Conservation (phyloP, 2,329 filamentous ascomycete genomes). For the Penicillium sp. region DNA sequence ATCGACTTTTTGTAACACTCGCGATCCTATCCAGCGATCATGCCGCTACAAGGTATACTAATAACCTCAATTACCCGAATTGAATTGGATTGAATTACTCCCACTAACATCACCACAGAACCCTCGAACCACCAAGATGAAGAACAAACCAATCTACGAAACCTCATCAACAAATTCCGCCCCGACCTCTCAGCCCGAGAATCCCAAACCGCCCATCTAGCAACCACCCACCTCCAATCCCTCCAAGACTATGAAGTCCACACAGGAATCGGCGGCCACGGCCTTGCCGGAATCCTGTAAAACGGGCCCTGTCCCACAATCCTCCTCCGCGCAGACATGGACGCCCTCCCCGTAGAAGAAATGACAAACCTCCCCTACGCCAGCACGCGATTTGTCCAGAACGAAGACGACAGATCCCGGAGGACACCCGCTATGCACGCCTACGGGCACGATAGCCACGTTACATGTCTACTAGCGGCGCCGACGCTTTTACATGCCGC, state of each 20-base stretch:
- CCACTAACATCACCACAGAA: neutral
- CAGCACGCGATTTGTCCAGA: constrained; percentile 53
- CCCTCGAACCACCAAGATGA: neutral
- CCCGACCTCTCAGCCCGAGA: constrained; percentile 61
- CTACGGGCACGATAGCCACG: constrained; percentile 72
- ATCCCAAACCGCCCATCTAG: constrained; percentile 55
- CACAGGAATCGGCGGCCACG: constrained; percentile 63
- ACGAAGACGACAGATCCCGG: constrained; percentile 54
- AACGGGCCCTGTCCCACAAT: constrained; percentile 64
- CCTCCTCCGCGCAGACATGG: constrained; percentile 67
- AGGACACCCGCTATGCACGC: constrained; percentile 70
- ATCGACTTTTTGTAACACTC: neutral
- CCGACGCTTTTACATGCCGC: constrained; percentile 56
- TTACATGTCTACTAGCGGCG: constrained; percentile 63
- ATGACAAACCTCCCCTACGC: constrained; percentile 62
- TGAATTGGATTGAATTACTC: neutral
- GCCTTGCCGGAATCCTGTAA: constrained; percentile 61
- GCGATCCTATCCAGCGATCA: neutral
- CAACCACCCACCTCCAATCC: constrained; percentile 50
- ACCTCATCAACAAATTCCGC: constrained; percentile 45
- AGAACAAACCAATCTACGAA: constrained; percentile 1
- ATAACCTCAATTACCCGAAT: no score
- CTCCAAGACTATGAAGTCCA: constrained; percentile 52
- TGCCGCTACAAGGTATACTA: neutral
- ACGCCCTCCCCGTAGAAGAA: constrained; percentile 65